Percentiles rank a stretch among this genome's conserved stretches.
Evolutionary conservation across 1,139 yeast genomes (phyloP).

Genomic region (Komagataea norvegica): DNA sequence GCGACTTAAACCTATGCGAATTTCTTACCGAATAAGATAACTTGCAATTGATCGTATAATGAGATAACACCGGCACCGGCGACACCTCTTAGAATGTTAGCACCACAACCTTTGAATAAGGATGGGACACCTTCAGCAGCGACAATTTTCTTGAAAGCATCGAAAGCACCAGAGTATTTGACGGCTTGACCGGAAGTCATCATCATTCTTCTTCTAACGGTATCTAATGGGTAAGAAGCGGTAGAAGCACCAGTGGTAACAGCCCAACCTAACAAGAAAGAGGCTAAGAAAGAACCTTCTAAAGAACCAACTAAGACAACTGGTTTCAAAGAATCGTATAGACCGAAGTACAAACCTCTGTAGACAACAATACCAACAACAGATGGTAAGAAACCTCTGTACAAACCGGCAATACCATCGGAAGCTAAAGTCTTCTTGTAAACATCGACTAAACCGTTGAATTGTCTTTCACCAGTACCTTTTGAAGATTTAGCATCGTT

Average conservation of each 20-base stretch:
- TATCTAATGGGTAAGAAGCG: constrained; percentile 77
- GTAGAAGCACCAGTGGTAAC: constrained; percentile 78
- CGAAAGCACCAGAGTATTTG: constrained; percentile 70
- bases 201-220: constrained; percentile 86
- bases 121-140: constrained; percentile 69
- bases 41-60: constrained; percentile 73
- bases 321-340: constrained; percentile 76
- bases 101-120: constrained; percentile 84
- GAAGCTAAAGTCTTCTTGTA: constrained; percentile 72
- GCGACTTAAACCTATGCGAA: constrained; percentile 37
- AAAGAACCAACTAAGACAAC: constrained; percentile 67
- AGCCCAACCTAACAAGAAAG: constrained; percentile 75
- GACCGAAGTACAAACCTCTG: constrained; percentile 84
- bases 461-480: constrained; percentile 67
- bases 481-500: constrained; percentile 73
- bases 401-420: constrained; percentile 76
- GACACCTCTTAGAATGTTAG: constrained; percentile 83
- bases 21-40: constrained; percentile 70
- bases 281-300: constrained; percentile 67
- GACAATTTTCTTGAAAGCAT: constrained; percentile 66
- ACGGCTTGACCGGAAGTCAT: constrained; percentile 81
- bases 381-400: constrained; percentile 83
- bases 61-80: constrained; percentile 87
- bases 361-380: constrained; percentile 75
- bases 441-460: constrained; percentile 73